Evolutionary conservation across 108 stramenopile genomes (phyloP), one percentile per base, ranked within the genome.

Genomic region (Pseudonitzschia multiseries): DNA sequence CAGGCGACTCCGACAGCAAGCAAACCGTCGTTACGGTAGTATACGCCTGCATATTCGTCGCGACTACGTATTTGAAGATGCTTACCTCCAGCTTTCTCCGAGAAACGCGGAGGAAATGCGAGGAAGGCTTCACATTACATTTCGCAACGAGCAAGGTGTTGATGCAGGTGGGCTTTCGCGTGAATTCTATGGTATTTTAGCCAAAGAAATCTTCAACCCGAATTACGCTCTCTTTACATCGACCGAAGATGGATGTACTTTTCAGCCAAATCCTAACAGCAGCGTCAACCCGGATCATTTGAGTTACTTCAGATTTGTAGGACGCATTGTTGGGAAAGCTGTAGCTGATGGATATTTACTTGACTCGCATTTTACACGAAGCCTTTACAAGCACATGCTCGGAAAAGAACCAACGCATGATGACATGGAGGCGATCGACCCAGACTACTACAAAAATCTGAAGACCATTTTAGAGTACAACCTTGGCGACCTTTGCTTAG

Each of bases 301-400:
- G 77, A 83, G 85, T 56, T 98, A 97, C 83, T 98, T 98, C 81
- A 89, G 90, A 42, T 98, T 99, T 69, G 93, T 97, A 24, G 99
- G 99, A 22, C 87, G 99, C 10, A 94, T 98, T 59, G 94, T 98
- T 31, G 99, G 99, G 21, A 99, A 98, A 79, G 98, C 98, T n/a
- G 90, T 99, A 20, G 82, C 88, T n/a, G 99, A 98, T 78, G 98
- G 98, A 12, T 97, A 91, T 74, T 75, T 98, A 40, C 89, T 99
- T 31, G 98, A 98, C 80, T 98, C 97, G 42, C 97, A 99, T 75
- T 98, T 99, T 72, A 99, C 98, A 17, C 75, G 97, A 64, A 94
- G 94, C 53, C 83, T 99, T 57, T 99, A 99, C 90, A 99, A 99
- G 83, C 99, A 99, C 82, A 93, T 98, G 90, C 80, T 99, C 10